Conservation (phyloP, 2,329 filamentous ascomycete genomes). For the Fusarium hainanense region DNA sequence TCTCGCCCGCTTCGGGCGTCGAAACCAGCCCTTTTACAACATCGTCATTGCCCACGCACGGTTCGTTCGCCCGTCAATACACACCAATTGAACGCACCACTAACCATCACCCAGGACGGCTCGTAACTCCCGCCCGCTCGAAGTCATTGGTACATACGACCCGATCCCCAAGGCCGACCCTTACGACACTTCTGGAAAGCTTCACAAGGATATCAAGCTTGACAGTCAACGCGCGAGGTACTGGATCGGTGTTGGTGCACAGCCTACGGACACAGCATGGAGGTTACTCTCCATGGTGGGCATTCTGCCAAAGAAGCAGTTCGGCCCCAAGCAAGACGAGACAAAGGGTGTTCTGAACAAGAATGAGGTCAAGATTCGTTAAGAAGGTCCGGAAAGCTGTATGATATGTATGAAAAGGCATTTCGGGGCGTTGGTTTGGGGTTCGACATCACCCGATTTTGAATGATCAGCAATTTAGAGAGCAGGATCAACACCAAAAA, state of each 20-base stretch:
- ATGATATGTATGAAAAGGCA: slow-evolving; percentile 46
- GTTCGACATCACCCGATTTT: slow-evolving; percentile 17
- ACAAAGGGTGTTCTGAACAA: slow-evolving; percentile 44
- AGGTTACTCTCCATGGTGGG: slow-evolving; percentile 82
- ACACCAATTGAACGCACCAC: slow-evolving; percentile 4
- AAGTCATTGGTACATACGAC: slow-evolving; percentile 87
- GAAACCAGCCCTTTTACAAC: slow-evolving; percentile 93
- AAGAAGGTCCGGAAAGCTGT: slow-evolving; percentile 31
- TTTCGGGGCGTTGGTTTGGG: slow-evolving; percentile 46
- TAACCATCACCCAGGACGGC: slow-evolving; percentile 71
- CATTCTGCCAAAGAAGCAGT: slow-evolving; percentile 54
- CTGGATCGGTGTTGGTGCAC: slow-evolving; percentile 96
- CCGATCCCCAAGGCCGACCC: slow-evolving; percentile 72
- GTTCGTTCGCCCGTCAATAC: slow-evolving; percentile 60
- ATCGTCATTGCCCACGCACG: slow-evolving; percentile 94
- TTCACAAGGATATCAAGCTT: slow-evolving; percentile 92
- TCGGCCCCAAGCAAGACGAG: slow-evolving; percentile 48
- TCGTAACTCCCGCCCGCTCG: slow-evolving; percentile 86
- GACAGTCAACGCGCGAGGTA: slow-evolving; percentile 86
- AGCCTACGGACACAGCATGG: slow-evolving; percentile 92
- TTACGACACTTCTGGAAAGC: slow-evolving; percentile 70
- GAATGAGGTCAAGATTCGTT: slow-evolving; percentile 48
- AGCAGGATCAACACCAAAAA: background rate
- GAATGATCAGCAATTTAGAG: slow-evolving; percentile 9
- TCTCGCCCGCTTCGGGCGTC: slow-evolving; percentile 90